phyloP scores from a whole-genome alignment of 2,329 filamentous ascomycete species.

The Aspergillus oerlinghausenensis region DNA sequence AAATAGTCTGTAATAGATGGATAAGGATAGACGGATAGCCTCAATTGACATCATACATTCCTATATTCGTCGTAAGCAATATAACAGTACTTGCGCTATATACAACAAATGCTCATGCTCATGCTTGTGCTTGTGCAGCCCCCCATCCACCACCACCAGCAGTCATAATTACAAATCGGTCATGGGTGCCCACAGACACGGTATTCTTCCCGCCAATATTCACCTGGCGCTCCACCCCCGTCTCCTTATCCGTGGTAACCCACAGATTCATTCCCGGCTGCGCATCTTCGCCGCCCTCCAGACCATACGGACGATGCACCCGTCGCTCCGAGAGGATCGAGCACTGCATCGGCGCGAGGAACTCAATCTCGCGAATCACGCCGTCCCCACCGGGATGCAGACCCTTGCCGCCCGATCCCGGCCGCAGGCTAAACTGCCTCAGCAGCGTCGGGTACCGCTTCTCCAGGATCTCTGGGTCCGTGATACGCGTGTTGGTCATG shows the following conservation, averaged over 20 bases:
- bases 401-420: constrained; percentile 62
- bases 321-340: constrained; percentile 73
- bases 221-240: constrained; percentile 47
- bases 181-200: constrained; percentile 54
- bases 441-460: constrained; percentile 72
- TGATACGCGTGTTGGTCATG: constrained; percentile 87
- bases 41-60: background rate
- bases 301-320: constrained; percentile 73
- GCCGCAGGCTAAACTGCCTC: constrained; percentile 64
- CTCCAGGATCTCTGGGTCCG: constrained; percentile 78
- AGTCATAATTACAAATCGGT: constrained; percentile 58
- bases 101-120: constrained; percentile 3
- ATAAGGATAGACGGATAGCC: background rate
- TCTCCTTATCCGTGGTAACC: constrained; percentile 67
- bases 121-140: constrained; percentile 3
- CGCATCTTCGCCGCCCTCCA: constrained; percentile 77
- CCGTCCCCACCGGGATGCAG: constrained; percentile 70
- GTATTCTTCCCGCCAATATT: constrained; percentile 62
- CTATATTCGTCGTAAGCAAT: background rate
- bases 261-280: constrained; percentile 79
- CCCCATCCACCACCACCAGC: constrained; percentile 49
- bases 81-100: background rate
- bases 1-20: background rate
- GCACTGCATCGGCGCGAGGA: constrained; percentile 73
- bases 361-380: constrained; percentile 77